Base-by-base conservation (phyloP, 2,329 filamentous ascomycete species). In the Endothia cerciana region DNA sequence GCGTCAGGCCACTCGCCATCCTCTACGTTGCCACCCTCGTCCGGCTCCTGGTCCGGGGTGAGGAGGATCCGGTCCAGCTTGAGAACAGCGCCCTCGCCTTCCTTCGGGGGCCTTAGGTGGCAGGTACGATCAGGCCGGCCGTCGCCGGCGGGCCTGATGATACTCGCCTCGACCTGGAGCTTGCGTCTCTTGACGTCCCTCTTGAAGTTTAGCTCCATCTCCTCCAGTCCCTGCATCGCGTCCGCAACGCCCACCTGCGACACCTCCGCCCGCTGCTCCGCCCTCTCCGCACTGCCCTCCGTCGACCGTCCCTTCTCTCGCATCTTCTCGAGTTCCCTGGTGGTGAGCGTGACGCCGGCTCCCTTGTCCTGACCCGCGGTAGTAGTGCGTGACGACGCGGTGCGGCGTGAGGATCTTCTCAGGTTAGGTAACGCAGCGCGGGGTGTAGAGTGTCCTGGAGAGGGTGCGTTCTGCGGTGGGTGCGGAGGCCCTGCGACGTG, bases 121-220 rank as follows among this genome's bases (percentile, higher is more conserved):
- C 57, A 15, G 13, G 33, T 15, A 33, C 38, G 62, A 6, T 33
- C 25, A 7, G 36, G 22, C 13, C 3, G 47, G 22, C 70, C 62
- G 3, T 45, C 40, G 1, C 68, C 51, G 0, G 62, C 45, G 0
- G 38, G 5, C 19, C 28, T 28, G 5, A 80, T 65, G 4, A 76
- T 70, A 5, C 80, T 82, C 38, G 78, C 75, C 65, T 83, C 77
- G 2, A 86, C 68, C n/a, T 80, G 80, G 0, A 79, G 70, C 43
- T 83, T 82, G 67, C 85, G 82, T 28, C 73, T 76, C 65, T 82
- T 81, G 11, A 79, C 78, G 6, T 77, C 77, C 4, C 74, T 75
- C 36, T 79, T 77, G 2, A 86, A 71, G n/a, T 76, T 75, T 19
- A 78, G 73, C 56, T 85, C 83, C 81, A 85, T 85, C 69, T 82